These are phyloP conservation scores for Hypomyces rosellus DNA, from an alignment of 2,329 filamentous ascomycete species.

Conservation along the genomic window DNA sequence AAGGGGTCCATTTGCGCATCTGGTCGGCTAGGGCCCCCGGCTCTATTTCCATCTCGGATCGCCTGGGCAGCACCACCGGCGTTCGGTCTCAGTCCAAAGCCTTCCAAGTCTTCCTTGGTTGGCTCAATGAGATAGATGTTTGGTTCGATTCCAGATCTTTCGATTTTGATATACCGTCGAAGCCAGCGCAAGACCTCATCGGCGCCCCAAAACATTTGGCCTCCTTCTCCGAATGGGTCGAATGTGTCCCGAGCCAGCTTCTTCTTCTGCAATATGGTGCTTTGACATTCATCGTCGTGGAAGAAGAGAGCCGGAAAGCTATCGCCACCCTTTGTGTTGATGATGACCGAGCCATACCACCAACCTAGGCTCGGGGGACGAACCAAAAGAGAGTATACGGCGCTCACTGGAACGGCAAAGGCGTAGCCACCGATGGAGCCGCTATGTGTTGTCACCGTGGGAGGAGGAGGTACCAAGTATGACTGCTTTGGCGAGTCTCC, in stretches of 20 bases:
- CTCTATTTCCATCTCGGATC: slow-evolving; percentile 17
- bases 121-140: slow-evolving; percentile 91
- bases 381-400: slow-evolving; percentile 85
- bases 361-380: slow-evolving; percentile 89
- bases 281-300: slow-evolving; percentile 94
- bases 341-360: slow-evolving; percentile 96
- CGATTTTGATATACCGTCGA: slow-evolving; percentile 73
- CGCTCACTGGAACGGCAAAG: slow-evolving; percentile 83
- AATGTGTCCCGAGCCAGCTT: slow-evolving; percentile 76
- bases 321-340: slow-evolving; percentile 86
- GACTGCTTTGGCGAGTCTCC: slow-evolving; percentile 75
- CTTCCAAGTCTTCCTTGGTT: slow-evolving; percentile 71
- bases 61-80: slow-evolving; percentile 23
- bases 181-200: slow-evolving; percentile 93
- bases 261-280: slow-evolving; percentile 90
- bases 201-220: slow-evolving; percentile 93
- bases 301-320: slow-evolving; percentile 96
- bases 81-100: slow-evolving; percentile 64
- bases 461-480: slow-evolving; percentile 86
- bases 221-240: slow-evolving; percentile 79
- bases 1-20: slow-evolving; percentile 87
- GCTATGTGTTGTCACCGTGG: slow-evolving; percentile 71
- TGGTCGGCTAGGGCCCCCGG: slow-evolving; percentile 33
- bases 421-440: slow-evolving; percentile 72
- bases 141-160: slow-evolving; percentile 78